Evolutionary conservation across 495 filamentous ascomycete genomes (phyloP).

Genomic region (Aspergillus mulundensis): DNA sequence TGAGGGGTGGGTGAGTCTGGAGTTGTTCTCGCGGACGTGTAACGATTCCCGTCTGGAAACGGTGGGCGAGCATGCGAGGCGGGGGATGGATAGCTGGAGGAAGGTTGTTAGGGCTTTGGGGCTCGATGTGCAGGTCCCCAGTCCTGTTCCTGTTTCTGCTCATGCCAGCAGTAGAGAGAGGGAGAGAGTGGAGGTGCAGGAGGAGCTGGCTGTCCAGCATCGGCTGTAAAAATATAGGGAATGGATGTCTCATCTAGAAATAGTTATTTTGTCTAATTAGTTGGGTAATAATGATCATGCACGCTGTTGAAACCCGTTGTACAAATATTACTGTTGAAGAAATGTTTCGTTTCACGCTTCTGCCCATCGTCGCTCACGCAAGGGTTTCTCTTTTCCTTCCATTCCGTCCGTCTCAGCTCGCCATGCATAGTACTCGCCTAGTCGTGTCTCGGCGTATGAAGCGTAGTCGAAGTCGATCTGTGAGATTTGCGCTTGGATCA

Average conservation of each 20-base stretch:
- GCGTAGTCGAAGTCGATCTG: slow-evolving; percentile 98
- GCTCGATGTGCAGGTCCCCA: slow-evolving; percentile 17
- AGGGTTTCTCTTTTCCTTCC: slow-evolving; percentile 57
- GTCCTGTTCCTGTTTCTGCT: neutral
- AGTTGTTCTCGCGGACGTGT: slow-evolving; percentile 70
- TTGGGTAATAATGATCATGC: neutral
- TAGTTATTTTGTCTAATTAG: neutral
- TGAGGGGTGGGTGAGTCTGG: slow-evolving; percentile 73
- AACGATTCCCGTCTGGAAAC: slow-evolving; percentile 49
- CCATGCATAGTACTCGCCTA: slow-evolving; percentile 98
- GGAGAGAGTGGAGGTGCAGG: neutral
- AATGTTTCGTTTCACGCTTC: slow-evolving; percentile 20
- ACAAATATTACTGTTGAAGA: slow-evolving; percentile 1
- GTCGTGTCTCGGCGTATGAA: slow-evolving; percentile 77
- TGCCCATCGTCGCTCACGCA: slow-evolving; percentile 84
- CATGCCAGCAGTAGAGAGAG: neutral
- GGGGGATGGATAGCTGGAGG: slow-evolving; percentile 61
- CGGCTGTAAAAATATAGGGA: slow-evolving; percentile 1
- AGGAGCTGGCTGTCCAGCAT: slow-evolving; percentile 11
- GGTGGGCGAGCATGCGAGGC: slow-evolving; percentile 58
- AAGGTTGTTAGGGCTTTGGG: slow-evolving; percentile 42
- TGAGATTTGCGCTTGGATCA: slow-evolving; percentile 93
- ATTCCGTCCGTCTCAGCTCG: slow-evolving; percentile 64
- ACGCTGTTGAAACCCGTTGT: slow-evolving; percentile 6
- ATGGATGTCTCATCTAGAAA: neutral